Percentiles rank a stretch among this genome's conserved stretches.
phyloP scores from a whole-genome alignment of 768 basidiomycete genomes.

The Postia placenta region DNA sequence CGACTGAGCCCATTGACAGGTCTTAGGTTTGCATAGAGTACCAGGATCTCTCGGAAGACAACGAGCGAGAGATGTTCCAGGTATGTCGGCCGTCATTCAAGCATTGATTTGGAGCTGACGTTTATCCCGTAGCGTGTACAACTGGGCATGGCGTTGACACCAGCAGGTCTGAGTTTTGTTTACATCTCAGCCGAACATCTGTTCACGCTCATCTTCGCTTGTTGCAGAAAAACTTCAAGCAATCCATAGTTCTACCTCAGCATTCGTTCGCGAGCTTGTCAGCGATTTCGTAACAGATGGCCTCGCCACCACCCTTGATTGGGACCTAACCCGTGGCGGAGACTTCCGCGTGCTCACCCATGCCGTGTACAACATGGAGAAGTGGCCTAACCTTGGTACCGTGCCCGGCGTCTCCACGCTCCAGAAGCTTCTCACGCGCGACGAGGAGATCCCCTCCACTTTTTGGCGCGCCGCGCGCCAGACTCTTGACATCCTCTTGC shows the following conservation, averaged over 20 bases:
- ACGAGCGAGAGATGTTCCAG: conserved; percentile 71
- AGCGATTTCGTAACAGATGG: conserved; percentile 37
- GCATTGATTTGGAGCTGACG: background rate
- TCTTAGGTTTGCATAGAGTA: conserved; percentile 74
- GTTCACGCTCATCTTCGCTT: background rate
- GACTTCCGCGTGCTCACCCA: conserved; percentile 31
- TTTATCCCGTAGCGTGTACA: conserved; percentile 62
- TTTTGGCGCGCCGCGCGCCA: conserved; percentile 31
- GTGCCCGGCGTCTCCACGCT: conserved; percentile 10
- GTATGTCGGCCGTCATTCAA: conserved; percentile 28
- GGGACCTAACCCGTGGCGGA: conserved; percentile 30
- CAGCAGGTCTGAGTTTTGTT: conserved; percentile 40
- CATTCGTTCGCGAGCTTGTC: conserved; percentile 54
- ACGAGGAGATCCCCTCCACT: conserved; percentile 20
- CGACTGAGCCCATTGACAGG: background rate
- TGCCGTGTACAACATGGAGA: conserved; percentile 26
- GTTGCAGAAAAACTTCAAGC: conserved; percentile 63
- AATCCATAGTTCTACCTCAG: conserved; percentile 47
- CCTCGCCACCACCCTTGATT: conserved; percentile 26
- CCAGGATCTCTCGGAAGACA: conserved; percentile 36
- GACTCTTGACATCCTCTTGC: conserved; percentile 42
- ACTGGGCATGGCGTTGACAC: conserved; percentile 71
- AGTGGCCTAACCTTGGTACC: conserved; percentile 15
- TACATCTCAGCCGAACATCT: background rate
- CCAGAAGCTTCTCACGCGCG: conserved; percentile 21